Evolutionary conservation across 2,329 filamentous ascomycete genomes (phyloP).

Genomic region (Calycina herbarum): DNA sequence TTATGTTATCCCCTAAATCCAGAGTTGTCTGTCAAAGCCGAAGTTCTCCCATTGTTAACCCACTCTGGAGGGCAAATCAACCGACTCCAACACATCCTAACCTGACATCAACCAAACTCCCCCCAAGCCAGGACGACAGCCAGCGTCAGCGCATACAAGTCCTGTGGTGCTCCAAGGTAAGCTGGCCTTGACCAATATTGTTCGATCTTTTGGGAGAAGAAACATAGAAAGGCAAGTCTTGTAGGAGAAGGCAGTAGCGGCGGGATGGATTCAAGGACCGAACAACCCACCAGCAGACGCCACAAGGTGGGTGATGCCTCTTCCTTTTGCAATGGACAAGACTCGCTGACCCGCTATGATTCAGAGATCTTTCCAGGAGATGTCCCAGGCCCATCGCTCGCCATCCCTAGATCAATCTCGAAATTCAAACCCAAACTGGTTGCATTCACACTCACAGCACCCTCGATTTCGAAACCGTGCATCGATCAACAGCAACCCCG

Average conservation of each 20-base stretch:
- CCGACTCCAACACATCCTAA: slow-evolving; percentile 5
- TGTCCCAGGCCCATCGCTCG: slow-evolving; percentile 27
- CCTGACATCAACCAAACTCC: not conserved
- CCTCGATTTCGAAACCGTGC: not conserved
- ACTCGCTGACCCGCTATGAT: not conserved
- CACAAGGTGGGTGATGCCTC: slow-evolving; percentile 1
- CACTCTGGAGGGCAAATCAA: not conserved
- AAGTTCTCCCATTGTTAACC: not conserved
- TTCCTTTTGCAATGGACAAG: not conserved
- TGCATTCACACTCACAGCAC: not conserved
- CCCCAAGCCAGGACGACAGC: not conserved
- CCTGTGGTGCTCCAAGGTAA: not conserved
- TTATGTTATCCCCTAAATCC: not conserved
- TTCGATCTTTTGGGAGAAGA: not conserved
- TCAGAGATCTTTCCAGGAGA: slow-evolving; percentile 34
- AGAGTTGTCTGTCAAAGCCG: not conserved
- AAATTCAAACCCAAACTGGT: not conserved
- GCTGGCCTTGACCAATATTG: not conserved
- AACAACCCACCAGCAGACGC: slow-evolving; percentile 4
- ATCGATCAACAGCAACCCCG: slow-evolving; percentile 9
- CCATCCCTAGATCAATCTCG: not conserved
- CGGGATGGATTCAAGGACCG: not conserved
- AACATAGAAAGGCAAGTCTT: too few species aligned
- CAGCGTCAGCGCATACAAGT: not conserved
- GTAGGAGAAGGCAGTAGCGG: not conserved